Percentiles rank a stretch among this genome's conserved stretches.
phyloP scores from a whole-genome alignment of 345 rosid genomes.

The Cardamine resedifolia region DNA sequence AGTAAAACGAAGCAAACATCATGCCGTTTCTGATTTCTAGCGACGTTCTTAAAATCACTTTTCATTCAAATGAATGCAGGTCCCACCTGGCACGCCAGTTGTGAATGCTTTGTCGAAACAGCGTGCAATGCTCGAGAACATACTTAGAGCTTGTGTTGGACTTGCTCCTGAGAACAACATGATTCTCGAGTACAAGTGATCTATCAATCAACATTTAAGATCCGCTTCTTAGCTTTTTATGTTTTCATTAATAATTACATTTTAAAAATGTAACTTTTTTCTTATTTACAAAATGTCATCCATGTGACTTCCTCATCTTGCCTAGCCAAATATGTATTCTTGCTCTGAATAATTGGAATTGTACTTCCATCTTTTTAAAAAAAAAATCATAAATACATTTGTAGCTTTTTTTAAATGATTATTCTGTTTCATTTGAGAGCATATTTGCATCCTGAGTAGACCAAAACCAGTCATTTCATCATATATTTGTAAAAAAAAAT shows the following conservation, averaged over 20 bases:
- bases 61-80: slow-evolving; percentile 46
- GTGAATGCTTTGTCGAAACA: slow-evolving; percentile 97
- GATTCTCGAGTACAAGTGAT: slow-evolving; percentile 97
- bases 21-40: slow-evolving; percentile 9
- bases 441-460: not conserved
- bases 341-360: not conserved
- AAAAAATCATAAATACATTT: not conserved
- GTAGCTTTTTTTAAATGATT: not conserved
- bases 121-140: slow-evolving; percentile 99
- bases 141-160: slow-evolving; percentile 91
- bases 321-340: not conserved
- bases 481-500: no score
- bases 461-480: not conserved
- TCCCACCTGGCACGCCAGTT: slow-evolving; percentile 96
- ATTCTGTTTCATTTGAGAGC: not conserved
- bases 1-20: slow-evolving; percentile 31
- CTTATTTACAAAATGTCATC: not conserved
- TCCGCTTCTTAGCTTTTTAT: slow-evolving; percentile 8
- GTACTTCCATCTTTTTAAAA: not conserved
- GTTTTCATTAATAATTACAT: slow-evolving; percentile 17
- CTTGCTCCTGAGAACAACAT: slow-evolving; percentile 99
- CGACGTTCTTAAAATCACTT: not conserved
- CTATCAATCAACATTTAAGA: not conserved
- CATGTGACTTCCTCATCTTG: not conserved
- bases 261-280: not conserved